A percentile compares a stretch with the other conserved stretches of the same genome.
Conservation (phyloP, 2,329 filamentous ascomycete genomes). For the Aspergillus quadricinctus region DNA sequence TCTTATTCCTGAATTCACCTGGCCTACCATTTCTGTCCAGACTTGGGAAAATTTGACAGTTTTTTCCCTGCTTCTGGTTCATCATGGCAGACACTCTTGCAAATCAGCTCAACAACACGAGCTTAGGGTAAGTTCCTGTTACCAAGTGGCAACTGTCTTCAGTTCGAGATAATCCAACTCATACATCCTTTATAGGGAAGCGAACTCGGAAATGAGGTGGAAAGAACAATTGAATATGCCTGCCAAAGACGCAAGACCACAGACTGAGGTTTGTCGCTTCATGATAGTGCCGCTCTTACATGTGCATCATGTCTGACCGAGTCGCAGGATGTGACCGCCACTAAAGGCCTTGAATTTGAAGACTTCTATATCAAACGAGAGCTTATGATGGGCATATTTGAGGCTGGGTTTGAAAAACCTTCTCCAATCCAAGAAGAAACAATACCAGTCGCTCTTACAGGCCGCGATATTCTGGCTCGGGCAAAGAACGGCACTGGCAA, state of each 20-base stretch:
- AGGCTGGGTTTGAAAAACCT: slow-evolving; percentile 97
- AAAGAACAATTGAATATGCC: slow-evolving; percentile 45
- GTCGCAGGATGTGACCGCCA: slow-evolving; percentile 87
- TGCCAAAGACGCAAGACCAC: slow-evolving; percentile 45
- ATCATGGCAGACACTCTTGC: slow-evolving; percentile 43
- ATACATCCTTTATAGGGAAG: slow-evolving; percentile 27
- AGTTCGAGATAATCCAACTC: slow-evolving; percentile 11
- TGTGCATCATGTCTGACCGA: slow-evolving; percentile 16
- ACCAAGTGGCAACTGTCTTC: slow-evolving; percentile 1
- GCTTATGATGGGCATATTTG: slow-evolving; percentile 97
- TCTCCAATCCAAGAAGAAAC: slow-evolving; percentile 99
- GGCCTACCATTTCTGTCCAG: not conserved
- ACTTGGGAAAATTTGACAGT: not conserved
- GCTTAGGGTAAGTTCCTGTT: slow-evolving; percentile 34
- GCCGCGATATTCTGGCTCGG: slow-evolving; percentile 88
- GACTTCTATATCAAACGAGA: slow-evolving; percentile 94
- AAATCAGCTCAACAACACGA: slow-evolving; percentile 43
- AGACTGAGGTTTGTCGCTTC: slow-evolving; percentile 43
- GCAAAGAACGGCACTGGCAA: slow-evolving; percentile 99
- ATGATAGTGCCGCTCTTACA: not conserved
- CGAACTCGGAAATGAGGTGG: slow-evolving; percentile 38
- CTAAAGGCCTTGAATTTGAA: slow-evolving; percentile 96
- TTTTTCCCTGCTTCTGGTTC: slow-evolving; percentile 13
- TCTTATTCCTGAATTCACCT: not conserved
- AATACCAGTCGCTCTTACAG: slow-evolving; percentile 92